Conservation (phyloP, 345 rosid genomes). For the Aegle marmelos region DNA sequence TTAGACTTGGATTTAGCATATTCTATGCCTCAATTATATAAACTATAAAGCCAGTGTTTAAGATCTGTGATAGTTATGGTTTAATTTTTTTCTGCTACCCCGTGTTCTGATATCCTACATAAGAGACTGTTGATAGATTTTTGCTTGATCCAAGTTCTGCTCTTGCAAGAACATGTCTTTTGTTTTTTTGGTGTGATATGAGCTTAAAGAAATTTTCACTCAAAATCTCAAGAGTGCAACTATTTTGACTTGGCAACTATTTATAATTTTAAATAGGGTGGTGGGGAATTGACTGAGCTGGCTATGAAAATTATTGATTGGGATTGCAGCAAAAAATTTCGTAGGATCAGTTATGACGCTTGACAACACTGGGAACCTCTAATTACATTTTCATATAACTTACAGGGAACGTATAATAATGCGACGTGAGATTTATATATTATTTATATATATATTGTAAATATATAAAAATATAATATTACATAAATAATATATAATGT, state of each 20-base stretch:
- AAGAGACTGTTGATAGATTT: not conserved
- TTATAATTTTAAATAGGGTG: too few relatives aligned
- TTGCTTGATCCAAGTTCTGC: not conserved
- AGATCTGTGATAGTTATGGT: not conserved
- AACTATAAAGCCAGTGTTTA: not conserved
- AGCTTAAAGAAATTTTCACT: not conserved
- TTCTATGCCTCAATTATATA: not conserved
- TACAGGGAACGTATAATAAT: too few relatives aligned
- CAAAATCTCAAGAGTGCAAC: too few relatives aligned
- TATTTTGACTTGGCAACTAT: too few relatives aligned
- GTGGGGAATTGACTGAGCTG: not conserved
- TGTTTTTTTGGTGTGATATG: not conserved
- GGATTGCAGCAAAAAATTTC: not conserved
- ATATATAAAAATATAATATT: too few relatives aligned
- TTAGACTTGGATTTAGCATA: not conserved
- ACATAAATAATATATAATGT: too few relatives aligned
- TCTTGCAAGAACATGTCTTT: not conserved
- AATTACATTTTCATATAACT: too few relatives aligned
- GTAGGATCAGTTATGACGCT: not conserved
- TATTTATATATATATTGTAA: too few relatives aligned
- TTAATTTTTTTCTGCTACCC: too few relatives aligned
- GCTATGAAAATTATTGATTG: not conserved
- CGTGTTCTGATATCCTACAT: too few relatives aligned
- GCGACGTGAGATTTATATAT: too few relatives aligned
- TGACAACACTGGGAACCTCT: too few relatives aligned